Percentiles rank a stretch among this genome's conserved stretches.
Evolutionary conservation across 2,329 filamentous ascomycete species (phyloP).

Genomic region (Pseudogymnoascus sp.): DNA sequence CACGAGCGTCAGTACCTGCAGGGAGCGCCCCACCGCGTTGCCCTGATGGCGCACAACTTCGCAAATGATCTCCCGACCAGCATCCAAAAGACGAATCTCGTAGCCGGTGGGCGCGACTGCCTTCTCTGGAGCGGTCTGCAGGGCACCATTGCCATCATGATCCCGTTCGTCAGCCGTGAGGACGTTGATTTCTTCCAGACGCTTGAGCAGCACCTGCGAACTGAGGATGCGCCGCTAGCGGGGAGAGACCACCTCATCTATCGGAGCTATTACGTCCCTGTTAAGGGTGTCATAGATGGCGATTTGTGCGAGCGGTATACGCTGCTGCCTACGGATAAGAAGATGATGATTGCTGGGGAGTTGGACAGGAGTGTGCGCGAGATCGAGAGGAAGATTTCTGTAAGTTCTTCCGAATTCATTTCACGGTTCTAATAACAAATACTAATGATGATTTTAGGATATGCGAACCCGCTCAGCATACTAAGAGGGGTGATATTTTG

Average conservation of each 20-base stretch:
- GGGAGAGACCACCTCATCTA: constrained; percentile 95
- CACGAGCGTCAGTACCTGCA: constrained; percentile 87
- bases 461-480: constrained; percentile 50
- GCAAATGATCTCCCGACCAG: constrained; percentile 87
- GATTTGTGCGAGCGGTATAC: constrained; percentile 92
- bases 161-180: constrained; percentile 84
- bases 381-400: constrained; percentile 91
- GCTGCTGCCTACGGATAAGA: constrained; percentile 75
- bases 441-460: constrained; percentile 31
- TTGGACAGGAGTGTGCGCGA: constrained; percentile 83
- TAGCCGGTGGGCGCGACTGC: constrained; percentile 85
- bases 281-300: constrained; percentile 94
- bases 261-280: constrained; percentile 87
- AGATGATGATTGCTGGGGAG: constrained; percentile 90
- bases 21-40: constrained; percentile 75
- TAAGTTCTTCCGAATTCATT: constrained; percentile 29
- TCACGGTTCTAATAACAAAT: constrained; percentile 16
- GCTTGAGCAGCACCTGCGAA: constrained; percentile 78
- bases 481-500: constrained; percentile 12
- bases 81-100: constrained; percentile 79
- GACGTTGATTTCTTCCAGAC: constrained; percentile 97
- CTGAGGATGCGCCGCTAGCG: constrained; percentile 77
- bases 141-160: constrained; percentile 85
- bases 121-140: constrained; percentile 91
- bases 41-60: constrained; percentile 81